Evolutionary conservation across 495 filamentous ascomycete species (phyloP).

Genomic region (Penicillium fimorum): DNA sequence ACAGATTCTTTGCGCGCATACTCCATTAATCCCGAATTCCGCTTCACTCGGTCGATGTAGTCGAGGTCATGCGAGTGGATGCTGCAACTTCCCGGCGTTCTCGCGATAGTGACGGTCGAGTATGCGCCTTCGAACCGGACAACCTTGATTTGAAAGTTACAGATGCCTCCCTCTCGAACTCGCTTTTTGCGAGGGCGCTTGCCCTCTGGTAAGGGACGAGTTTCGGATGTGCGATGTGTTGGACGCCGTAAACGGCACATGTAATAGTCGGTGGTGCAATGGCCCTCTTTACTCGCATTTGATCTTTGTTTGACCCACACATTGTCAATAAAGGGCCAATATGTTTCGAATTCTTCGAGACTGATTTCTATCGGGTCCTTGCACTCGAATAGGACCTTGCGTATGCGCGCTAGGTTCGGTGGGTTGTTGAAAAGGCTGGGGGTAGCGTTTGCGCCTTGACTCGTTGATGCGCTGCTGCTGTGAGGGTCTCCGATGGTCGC

Average conservation of each 20-base stretch:
- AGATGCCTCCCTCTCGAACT: slow-evolving; percentile 50
- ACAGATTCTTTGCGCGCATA: slow-evolving; percentile 47
- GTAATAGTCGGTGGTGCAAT: slow-evolving; percentile 52
- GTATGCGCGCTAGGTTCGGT: slow-evolving; percentile 46
- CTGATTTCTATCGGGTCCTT: slow-evolving; percentile 53
- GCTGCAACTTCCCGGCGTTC: slow-evolving; percentile 42
- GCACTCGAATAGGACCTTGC: slow-evolving; percentile 50
- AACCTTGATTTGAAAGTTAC: slow-evolving; percentile 53
- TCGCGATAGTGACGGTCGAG: slow-evolving; percentile 42
- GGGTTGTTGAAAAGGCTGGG: slow-evolving; percentile 42
- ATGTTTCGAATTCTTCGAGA: slow-evolving; percentile 50
- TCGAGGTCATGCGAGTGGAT: slow-evolving; percentile 52
- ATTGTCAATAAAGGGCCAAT: slow-evolving; percentile 57
- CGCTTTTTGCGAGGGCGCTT: slow-evolving; percentile 51
- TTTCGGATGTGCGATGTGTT: slow-evolving; percentile 42
- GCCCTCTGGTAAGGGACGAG: slow-evolving; percentile 50
- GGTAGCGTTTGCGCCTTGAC: slow-evolving; percentile 6
- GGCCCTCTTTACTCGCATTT: slow-evolving; percentile 49
- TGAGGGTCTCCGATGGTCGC: not conserved
- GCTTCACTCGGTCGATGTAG: slow-evolving; percentile 51
- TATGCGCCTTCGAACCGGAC: slow-evolving; percentile 49
- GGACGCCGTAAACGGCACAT: slow-evolving; percentile 51
- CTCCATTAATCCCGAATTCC: slow-evolving; percentile 54
- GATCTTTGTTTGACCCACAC: slow-evolving; percentile 54
- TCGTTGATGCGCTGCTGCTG: not conserved